Base-by-base conservation (phyloP, 2,329 filamentous ascomycete genomes). In the Arthrobotrys megalospora region DNA sequence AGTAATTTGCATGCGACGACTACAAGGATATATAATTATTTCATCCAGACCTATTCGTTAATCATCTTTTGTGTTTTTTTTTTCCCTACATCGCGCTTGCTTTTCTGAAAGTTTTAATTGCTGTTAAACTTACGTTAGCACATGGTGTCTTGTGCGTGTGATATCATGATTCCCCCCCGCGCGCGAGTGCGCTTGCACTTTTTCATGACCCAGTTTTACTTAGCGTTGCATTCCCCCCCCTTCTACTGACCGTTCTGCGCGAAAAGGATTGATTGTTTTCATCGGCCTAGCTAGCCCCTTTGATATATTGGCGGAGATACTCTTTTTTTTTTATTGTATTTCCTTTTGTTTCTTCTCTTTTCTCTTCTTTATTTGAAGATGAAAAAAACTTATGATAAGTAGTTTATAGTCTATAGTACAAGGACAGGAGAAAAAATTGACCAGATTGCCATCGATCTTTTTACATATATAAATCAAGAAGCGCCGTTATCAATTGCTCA, bases 141-240 rank as follows among this genome's bases (percentile, higher is more conserved):
- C 19, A 28, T 60, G 55, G 34, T 41, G 52, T 60, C 36, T 60
- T 16, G 36, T 28, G 32, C 32, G 2, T 55, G 52, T 24, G 34
- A 43, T 60, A 43, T 60, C 55, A 60, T 8, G 36, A 41, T 60
- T 60, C 36, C 36, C n/a, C 55, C 36, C 28, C 14, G 6, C 50
- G n/a, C 50, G 24, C 50, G n/a, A n/a, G n/a, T n/a, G 24, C 5
- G 28, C 7, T 19, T 41, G n/a, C 16, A 19, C 32, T 21, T 41
- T 41, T 58, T 5, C 6, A n/a, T 21, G 64, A 65, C 72, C 58
- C 38, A 65, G 72, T 76, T 76, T 19, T 65, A 76, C 72, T 76
- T 76, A 76, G 72, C 72, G 72, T 76, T 41, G 72, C 72, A 76
- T 76, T 8, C 24, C 19, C 24, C 50, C 11, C 48, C 19, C 34